Conservation (phyloP, 257 asterid genomes). For the Scutellaria barbata region DNA sequence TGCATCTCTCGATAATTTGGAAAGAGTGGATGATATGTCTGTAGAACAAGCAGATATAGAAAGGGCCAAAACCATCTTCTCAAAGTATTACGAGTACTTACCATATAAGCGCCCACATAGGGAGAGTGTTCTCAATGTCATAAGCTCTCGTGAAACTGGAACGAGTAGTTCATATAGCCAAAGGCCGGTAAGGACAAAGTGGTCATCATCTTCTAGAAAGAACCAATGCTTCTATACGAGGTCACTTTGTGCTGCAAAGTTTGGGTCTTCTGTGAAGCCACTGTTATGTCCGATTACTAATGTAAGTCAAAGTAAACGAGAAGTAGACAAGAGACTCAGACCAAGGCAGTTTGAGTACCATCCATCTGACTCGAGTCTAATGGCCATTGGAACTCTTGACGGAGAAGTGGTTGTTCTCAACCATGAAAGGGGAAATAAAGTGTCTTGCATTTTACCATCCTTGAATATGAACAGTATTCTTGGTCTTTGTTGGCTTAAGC, state of each 20-base stretch:
- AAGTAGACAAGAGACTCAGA: constrained; percentile 50
- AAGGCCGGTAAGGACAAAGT: constrained; percentile 32
- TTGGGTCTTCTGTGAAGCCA: constrained; percentile 52
- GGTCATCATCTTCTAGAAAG: constrained; percentile 42
- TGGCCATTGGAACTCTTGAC: constrained; percentile 89
- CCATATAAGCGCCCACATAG: constrained; percentile 61
- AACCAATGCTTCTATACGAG: constrained; percentile 60
- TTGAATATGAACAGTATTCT: constrained; percentile 52
- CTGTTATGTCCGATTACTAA: constrained; percentile 45
- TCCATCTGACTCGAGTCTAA: constrained; percentile 70
- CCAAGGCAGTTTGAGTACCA: constrained; percentile 93
- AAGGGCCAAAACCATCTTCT: constrained; percentile 51
- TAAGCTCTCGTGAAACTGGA: constrained; percentile 66
- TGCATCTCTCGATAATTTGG: constrained; percentile 36
- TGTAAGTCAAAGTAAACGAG: constrained; percentile 22
- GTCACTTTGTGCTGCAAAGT: constrained; percentile 72
- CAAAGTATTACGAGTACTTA: constrained; percentile 66
- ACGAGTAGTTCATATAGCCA: constrained; percentile 30
- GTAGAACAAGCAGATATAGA: constrained; percentile 38
- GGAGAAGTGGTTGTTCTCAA: constrained; percentile 75
- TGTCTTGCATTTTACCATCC: constrained; percentile 46
- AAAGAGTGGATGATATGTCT: constrained; percentile 38
- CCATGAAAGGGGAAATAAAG: constrained; percentile 65
- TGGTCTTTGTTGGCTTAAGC: constrained; percentile 83
- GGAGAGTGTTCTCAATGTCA: constrained; percentile 57